Base-by-base conservation (phyloP, 345 rosid genomes). In the Salix arbutifolia region DNA sequence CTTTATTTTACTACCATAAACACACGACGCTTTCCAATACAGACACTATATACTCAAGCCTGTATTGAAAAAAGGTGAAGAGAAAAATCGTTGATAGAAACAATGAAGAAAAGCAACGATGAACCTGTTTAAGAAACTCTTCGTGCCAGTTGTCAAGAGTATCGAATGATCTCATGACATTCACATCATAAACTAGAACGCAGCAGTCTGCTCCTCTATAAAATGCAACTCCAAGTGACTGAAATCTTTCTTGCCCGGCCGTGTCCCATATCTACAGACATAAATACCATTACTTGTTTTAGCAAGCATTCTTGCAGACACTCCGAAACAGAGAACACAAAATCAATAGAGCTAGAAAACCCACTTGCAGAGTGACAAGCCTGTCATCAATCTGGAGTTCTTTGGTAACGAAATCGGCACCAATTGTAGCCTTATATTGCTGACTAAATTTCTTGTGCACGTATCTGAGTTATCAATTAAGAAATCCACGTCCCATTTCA, bases 121-220 rank as follows among this genome's bases (percentile, higher is more conserved):
- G 65, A 76, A 93, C 99, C 99, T 95, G 99, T 77, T 91, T 95
- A 82, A 95, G 97, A 88, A 95, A 95, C 82, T 95, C 99, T 77
- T 91, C 97, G 6, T 93, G 99, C 99, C 99, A 95, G 76, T 87
- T 95, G 21, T 93, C 97, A 76, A 95, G 97, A 21, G 96, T 84
- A 61, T 95, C 99, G 71, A 95, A 95, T 5, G 99, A 95, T 77
- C 82, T 90, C 88, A 88, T 77, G 31, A 91, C 97, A 79, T 95
- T 95, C 17, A 95, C 98, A 82, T 95, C 99, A 81, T 95, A 93
- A 61, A 93, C 97, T 1, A 95, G 84, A 53, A 92, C 97, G 72
- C 98, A 94, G 78, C 97, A 94, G 84, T 94, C 98, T 1, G 98
- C 98, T 48, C 99, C 99, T 83, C 98, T 88, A 73, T 95, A 95